phyloP scores from a whole-genome alignment of 345 rosid genomes.

The Salix viminalis region DNA sequence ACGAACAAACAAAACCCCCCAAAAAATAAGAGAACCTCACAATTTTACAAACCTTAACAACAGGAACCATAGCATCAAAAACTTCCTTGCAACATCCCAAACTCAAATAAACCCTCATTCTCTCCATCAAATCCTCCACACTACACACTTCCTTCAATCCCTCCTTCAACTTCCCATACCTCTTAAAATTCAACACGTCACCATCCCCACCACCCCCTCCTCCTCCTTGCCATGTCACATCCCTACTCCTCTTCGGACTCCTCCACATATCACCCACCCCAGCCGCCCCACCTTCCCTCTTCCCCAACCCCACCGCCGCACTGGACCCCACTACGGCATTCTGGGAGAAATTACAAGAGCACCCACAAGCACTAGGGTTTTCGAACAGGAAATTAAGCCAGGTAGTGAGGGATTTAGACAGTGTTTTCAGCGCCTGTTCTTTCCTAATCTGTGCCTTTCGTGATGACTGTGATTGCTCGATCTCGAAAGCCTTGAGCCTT shows the following conservation, averaged over 20 bases:
- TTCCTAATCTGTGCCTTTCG: conserved; percentile 56
- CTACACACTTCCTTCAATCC: conserved; percentile 76
- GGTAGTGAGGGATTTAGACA: conserved; percentile 68
- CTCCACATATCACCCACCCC: conserved; percentile 51
- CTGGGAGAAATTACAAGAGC: not conserved
- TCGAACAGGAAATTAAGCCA: conserved; percentile 81
- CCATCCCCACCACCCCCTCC: conserved; percentile 20
- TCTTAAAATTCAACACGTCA: conserved; percentile 29
- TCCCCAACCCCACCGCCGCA: conserved; percentile 28
- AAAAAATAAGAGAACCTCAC: not conserved
- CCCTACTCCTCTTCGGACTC: conserved; percentile 61
- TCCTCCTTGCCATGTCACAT: conserved; percentile 43
- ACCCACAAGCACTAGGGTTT: conserved; percentile 63
- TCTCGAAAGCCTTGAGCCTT: conserved; percentile 63
- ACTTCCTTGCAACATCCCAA: conserved; percentile 63
- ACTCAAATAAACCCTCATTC: conserved; percentile 65
- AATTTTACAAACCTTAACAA: conserved; percentile 50
- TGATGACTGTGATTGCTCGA: conserved; percentile 70
- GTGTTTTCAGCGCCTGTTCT: conserved; percentile 57
- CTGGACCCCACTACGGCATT: not conserved
- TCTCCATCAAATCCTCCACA: conserved; percentile 76
- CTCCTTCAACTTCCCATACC: conserved; percentile 30
- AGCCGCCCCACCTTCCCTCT: conserved; percentile 45
- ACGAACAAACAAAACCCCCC: too few relatives aligned
- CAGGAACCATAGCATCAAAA: conserved; percentile 55